Evolutionary conservation across 331 rosid species (phyloP).

Genomic region (Malus hybrid): DNA sequence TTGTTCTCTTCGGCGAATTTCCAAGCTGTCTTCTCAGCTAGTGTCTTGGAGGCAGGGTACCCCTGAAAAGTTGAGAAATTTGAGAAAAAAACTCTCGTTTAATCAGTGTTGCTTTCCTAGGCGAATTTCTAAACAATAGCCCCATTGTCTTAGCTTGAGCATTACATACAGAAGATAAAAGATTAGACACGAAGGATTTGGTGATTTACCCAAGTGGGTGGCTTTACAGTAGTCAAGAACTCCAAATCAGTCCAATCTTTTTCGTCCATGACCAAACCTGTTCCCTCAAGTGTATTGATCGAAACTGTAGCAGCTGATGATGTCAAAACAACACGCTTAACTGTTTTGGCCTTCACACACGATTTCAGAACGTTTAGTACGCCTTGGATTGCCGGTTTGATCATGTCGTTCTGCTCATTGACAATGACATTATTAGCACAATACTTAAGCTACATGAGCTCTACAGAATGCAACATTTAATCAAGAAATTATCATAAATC

Average conservation of each 20-base stretch:
- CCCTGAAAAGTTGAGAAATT: slow-evolving; percentile 36
- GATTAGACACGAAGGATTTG: not conserved
- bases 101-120: not conserved
- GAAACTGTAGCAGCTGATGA: slow-evolving; percentile 78
- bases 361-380: slow-evolving; percentile 62
- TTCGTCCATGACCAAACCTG: slow-evolving; percentile 52
- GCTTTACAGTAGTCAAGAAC: slow-evolving; percentile 48
- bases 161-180: too few relatives aligned
- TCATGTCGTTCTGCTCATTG: slow-evolving; percentile 65
- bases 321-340: slow-evolving; percentile 66
- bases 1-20: slow-evolving; percentile 54
- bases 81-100: not conserved
- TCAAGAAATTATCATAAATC: not conserved
- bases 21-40: slow-evolving; percentile 69
- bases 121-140: too few relatives aligned
- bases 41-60: slow-evolving; percentile 57
- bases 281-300: slow-evolving; percentile 36
- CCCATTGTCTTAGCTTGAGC: too few relatives aligned
- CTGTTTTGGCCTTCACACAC: slow-evolving; percentile 49
- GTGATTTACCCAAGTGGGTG: slow-evolving; percentile 65
- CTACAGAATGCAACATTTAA: not conserved
- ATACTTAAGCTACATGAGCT: not conserved
- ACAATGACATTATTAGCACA: not conserved
- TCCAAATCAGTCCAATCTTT: slow-evolving; percentile 61
- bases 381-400: slow-evolving; percentile 72